Percentiles rank a stretch among this genome's conserved stretches.
phyloP scores from a whole-genome alignment of 495 filamentous ascomycete species.

The Neurospora sp. region DNA sequence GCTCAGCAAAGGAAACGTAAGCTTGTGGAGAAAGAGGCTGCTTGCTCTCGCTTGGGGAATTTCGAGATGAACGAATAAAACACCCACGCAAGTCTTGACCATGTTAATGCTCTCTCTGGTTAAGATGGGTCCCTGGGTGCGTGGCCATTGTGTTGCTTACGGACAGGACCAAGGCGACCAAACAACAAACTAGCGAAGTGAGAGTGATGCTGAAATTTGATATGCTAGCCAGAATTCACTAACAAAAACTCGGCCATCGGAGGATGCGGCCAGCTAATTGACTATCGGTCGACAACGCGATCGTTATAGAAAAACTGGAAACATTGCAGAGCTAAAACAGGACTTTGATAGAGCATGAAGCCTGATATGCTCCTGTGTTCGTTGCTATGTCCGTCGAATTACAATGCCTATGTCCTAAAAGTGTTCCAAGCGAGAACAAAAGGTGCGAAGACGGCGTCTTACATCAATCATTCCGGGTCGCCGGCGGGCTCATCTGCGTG shows the following conservation, averaged over 20 bases:
- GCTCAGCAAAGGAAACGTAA: background rate
- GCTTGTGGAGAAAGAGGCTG: background rate
- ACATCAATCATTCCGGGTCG: slow-evolving; percentile 23
- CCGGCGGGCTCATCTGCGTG: slow-evolving; percentile 18
- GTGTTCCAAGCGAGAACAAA: background rate
- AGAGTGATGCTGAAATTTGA: background rate
- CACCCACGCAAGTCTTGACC: background rate
- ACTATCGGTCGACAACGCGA: background rate
- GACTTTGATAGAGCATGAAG: background rate
- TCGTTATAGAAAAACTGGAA: background rate
- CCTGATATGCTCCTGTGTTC: background rate
- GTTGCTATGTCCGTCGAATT: background rate
- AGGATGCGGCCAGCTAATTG: background rate
- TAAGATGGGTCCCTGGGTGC: background rate
- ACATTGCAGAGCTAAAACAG: background rate
- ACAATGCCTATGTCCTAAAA: background rate
- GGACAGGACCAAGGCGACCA: background rate
- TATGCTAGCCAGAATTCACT: background rate
- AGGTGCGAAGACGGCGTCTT: background rate
- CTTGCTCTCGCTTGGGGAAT: background rate
- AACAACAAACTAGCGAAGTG: background rate
- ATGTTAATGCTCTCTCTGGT: background rate
- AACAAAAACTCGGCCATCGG: background rate
- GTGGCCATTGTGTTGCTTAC: background rate
- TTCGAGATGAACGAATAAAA: background rate